A percentile compares a stretch with the other conserved stretches of the same genome.
Conservation (phyloP, 129 eudicot species). For the Glebionis coronaria region DNA sequence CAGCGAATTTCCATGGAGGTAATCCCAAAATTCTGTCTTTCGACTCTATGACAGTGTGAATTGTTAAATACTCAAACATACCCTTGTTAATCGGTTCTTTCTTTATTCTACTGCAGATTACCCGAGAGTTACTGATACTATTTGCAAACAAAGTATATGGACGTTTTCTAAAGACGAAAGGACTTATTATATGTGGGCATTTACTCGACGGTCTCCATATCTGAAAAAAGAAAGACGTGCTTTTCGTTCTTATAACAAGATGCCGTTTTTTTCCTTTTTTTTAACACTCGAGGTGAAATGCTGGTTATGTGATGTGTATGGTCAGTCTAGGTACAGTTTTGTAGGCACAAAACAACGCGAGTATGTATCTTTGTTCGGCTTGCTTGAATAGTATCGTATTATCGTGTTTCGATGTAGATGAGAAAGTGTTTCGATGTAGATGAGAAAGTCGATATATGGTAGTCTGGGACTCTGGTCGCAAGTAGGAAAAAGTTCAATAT, state of each 20-base stretch:
- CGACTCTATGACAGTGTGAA: background rate
- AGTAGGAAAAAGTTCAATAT: no score
- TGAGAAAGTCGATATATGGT: no score
- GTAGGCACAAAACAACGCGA: constrained; percentile 11
- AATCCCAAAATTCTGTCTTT: background rate
- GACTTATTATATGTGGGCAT: constrained; percentile 14
- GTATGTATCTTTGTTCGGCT: constrained; percentile 18
- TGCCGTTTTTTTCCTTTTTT: background rate
- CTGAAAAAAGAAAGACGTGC: background rate
- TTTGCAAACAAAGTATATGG: background rate
- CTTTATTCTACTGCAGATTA: constrained; percentile 50
- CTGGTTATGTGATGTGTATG: constrained; percentile 7
- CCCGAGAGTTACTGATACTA: constrained; percentile 73
- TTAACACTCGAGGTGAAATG: no score
- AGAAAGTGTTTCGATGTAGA: no score
- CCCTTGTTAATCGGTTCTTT: background rate
- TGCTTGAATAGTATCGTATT: constrained; percentile 4
- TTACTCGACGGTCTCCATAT: background rate
- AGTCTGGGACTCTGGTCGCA: no score
- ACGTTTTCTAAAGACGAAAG: background rate
- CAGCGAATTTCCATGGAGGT: constrained; percentile 99
- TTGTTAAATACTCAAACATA: background rate
- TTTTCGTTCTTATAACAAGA: background rate
- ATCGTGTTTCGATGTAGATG: no score
- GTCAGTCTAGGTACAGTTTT: constrained; percentile 27